Evolutionary conservation across 495 filamentous ascomycete genomes (phyloP).

Genomic region (Chaetomium tenue): DNA sequence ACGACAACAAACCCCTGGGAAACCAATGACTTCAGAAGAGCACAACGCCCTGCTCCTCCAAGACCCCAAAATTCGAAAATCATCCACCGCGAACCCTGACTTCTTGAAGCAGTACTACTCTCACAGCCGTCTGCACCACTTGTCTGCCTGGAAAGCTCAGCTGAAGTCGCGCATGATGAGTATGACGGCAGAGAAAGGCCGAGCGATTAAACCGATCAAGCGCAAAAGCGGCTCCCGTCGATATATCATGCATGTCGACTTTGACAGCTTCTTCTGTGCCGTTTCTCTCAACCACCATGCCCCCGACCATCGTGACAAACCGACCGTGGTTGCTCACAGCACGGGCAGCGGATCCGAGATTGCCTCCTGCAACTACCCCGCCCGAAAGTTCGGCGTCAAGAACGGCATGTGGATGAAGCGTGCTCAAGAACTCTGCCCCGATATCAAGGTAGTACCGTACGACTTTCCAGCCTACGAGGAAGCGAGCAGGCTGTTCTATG

Average conservation of each 20-base stretch:
- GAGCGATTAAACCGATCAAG: conserved; percentile 38
- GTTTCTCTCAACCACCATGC: conserved; percentile 70
- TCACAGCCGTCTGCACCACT: conserved; percentile 88
- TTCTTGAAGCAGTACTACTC: conserved; percentile 93
- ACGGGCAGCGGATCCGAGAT: conserved; percentile 85
- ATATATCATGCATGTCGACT: conserved; percentile 94
- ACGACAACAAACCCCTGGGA: conserved; percentile 14
- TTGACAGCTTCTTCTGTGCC: conserved; percentile 96
- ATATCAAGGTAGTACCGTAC: conserved; percentile 82
- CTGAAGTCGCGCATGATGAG: conserved; percentile 82
- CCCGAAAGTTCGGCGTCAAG: conserved; percentile 78
- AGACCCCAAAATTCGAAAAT: conserved; percentile 78
- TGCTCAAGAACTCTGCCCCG: conserved; percentile 77
- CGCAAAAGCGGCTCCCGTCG: conserved; percentile 60
- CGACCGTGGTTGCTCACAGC: conserved; percentile 86
- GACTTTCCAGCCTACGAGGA: conserved; percentile 94
- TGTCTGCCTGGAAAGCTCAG: conserved; percentile 94
- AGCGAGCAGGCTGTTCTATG: conserved; percentile 84
- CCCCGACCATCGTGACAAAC: conserved; percentile 75
- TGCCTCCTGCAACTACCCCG: conserved; percentile 94
- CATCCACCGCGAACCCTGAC: conserved; percentile 82
- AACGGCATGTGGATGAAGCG: conserved; percentile 99
- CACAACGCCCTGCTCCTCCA: conserved; percentile 80
- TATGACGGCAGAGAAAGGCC: conserved; percentile 61
- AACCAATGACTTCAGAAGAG: conserved; percentile 75